Evolutionary conservation across 345 rosid species (phyloP).

Genomic region (Heritiera littoralis): DNA sequence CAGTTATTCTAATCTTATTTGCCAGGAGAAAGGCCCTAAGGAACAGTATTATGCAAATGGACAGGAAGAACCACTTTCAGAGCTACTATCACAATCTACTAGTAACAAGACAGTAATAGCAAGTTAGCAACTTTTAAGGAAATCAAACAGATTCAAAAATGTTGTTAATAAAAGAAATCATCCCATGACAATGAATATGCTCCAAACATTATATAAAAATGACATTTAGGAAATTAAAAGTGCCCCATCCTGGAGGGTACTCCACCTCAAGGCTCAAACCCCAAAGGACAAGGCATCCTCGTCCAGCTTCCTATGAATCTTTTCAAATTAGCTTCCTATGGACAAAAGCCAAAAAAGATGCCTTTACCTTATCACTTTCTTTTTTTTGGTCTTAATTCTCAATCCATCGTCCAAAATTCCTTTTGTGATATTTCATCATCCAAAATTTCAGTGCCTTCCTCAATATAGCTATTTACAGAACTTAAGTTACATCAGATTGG

Average conservation of each 20-base stretch:
- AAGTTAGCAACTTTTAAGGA: background rate
- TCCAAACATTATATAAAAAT: background rate
- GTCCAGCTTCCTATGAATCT: background rate
- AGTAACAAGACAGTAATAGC: background rate
- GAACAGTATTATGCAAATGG: background rate
- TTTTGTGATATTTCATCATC: background rate
- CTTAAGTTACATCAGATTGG: background rate
- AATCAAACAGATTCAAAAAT: background rate
- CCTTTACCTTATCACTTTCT: background rate
- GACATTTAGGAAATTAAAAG: background rate
- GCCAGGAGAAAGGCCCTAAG: background rate
- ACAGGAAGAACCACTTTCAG: background rate
- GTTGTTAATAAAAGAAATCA: background rate
- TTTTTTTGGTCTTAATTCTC: background rate
- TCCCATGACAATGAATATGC: background rate
- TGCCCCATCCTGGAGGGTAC: background rate
- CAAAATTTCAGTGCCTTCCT: background rate
- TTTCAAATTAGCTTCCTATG: background rate
- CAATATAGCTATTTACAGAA: background rate
- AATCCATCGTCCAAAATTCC: background rate
- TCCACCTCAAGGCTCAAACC: background rate
- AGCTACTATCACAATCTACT: background rate
- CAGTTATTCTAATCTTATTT: background rate
- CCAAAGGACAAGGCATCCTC: background rate
- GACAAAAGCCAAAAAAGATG: background rate